A percentile compares a stretch with the other conserved stretches of the same genome.
Evolutionary conservation across 179 eudicot species (phyloP).

Genomic region (Dionaea muscipula): DNA sequence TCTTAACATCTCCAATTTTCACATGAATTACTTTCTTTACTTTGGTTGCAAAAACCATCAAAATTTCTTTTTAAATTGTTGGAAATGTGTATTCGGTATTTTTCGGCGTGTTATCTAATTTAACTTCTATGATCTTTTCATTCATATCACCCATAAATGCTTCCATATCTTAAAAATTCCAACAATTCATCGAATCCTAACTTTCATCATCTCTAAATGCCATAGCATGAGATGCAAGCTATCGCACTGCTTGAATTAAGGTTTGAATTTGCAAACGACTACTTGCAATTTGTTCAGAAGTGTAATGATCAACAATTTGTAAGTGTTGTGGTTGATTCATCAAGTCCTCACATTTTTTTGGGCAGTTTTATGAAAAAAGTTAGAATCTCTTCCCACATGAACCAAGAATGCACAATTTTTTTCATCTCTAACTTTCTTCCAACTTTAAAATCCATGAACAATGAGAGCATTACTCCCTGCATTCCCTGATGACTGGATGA

Average conservation of each 20-base stretch:
- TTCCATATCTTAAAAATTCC: slow-evolving; percentile 11
- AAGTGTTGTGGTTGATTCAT: not conserved
- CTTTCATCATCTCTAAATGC: slow-evolving; percentile 14
- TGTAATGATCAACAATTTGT: not conserved
- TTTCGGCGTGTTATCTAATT: not conserved
- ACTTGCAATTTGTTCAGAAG: too few relatives aligned
- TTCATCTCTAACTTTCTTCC: too few relatives aligned
- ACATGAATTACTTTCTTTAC: not conserved
- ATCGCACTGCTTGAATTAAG: too few relatives aligned
- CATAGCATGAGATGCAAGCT: slow-evolving; percentile 4
- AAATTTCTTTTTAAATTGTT: not conserved
- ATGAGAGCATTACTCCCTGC: too few relatives aligned
- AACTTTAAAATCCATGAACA: too few relatives aligned
- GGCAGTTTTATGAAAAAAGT: too few relatives aligned
- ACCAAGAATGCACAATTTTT: slow-evolving; percentile 5
- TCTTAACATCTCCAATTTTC: too few relatives aligned
- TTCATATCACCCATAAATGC: not conserved
- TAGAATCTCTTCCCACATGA: too few relatives aligned
- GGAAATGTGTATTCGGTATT: slow-evolving; percentile 7
- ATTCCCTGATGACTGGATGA: too few relatives aligned
- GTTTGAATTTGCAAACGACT: too few relatives aligned
- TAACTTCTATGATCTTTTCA: not conserved
- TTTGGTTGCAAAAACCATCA: not conserved
- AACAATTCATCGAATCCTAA: slow-evolving; percentile 1
- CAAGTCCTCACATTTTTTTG: too few relatives aligned